phyloP scores from a whole-genome alignment of 148 eudicot genomes.

The Vaccinium myrtillus region DNA sequence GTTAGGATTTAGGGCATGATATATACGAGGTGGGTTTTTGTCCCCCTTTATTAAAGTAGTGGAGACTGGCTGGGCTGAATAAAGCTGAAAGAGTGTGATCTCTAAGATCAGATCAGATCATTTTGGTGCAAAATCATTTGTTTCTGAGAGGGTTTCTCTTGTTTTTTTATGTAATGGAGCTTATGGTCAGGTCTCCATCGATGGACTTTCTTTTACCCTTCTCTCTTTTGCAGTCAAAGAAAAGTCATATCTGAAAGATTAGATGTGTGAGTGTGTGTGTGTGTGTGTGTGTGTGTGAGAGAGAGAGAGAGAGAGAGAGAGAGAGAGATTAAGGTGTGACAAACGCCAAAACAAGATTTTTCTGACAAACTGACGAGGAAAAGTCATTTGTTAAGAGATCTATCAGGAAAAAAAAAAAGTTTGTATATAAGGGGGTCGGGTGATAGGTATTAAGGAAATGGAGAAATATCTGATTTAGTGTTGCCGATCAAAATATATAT shows the following conservation, averaged over 20 bases:
- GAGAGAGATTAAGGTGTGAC: neutral
- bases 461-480: too few species aligned
- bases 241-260: slow-evolving; percentile 26
- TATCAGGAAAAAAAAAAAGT: neutral
- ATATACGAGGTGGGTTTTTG: neutral
- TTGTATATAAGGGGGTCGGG: too few species aligned
- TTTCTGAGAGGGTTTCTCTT: neutral
- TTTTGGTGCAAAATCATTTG: neutral
- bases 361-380: slow-evolving; percentile 22
- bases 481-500: too few species aligned
- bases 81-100: slow-evolving; percentile 20
- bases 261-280: neutral
- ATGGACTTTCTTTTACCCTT: slow-evolving; percentile 25
- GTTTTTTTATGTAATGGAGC: slow-evolving; percentile 4
- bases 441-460: too few species aligned
- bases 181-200: slow-evolving; percentile 52
- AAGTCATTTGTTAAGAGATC: slow-evolving; percentile 14
- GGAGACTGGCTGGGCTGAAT: slow-evolving; percentile 1
- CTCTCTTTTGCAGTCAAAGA: slow-evolving; percentile 42
- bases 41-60: neutral
- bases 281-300: neutral
- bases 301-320: slow-evolving; percentile 6
- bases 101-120: slow-evolving; percentile 18
- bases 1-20: neutral
- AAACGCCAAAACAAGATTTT: slow-evolving; percentile 9